phyloP scores from a whole-genome alignment of 208 protist genomes.

The Acanthamoeba castellanii region DNA sequence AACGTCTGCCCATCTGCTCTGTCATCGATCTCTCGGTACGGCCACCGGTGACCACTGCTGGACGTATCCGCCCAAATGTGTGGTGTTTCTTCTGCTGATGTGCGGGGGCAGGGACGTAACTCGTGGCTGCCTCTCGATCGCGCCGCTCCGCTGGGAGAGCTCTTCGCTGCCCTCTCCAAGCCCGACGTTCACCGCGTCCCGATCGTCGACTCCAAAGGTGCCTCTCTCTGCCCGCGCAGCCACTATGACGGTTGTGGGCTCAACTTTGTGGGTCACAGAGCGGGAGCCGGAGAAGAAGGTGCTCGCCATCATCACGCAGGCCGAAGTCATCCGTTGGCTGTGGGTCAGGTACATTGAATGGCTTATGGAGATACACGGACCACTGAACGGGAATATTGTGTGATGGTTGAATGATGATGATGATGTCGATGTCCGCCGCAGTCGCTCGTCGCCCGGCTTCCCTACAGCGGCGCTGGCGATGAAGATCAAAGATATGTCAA shows the following conservation, averaged over 20 bases:
- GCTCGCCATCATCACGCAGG: constrained; percentile 63
- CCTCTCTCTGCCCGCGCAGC: neutral
- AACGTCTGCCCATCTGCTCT: neutral
- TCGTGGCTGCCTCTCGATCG: constrained; percentile 52
- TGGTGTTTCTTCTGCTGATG: too few relatives aligned
- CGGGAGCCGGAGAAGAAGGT: constrained; percentile 38
- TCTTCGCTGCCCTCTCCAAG: constrained; percentile 44
- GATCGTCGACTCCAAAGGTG: constrained; percentile 59
- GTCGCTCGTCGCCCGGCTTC: neutral
- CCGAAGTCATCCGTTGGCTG: constrained; percentile 62
- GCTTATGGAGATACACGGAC: too few relatives aligned
- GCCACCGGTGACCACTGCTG: neutral
- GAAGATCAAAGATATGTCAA: neutral
- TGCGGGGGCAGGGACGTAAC: neutral
- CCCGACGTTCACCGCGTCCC: constrained; percentile 66
- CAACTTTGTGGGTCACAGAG: neutral
- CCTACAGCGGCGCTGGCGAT: neutral
- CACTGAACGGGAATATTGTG: neutral
- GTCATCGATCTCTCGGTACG: constrained; percentile 57
- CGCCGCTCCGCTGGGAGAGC: neutral
- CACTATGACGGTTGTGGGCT: neutral
- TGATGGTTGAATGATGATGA: neutral
- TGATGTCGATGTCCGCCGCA: neutral
- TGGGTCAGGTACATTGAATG: constrained; percentile 1
- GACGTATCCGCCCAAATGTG: too few relatives aligned